Conservation (phyloP, 352 stramenopile genomes). For the Globisporangium radiosum region DNA sequence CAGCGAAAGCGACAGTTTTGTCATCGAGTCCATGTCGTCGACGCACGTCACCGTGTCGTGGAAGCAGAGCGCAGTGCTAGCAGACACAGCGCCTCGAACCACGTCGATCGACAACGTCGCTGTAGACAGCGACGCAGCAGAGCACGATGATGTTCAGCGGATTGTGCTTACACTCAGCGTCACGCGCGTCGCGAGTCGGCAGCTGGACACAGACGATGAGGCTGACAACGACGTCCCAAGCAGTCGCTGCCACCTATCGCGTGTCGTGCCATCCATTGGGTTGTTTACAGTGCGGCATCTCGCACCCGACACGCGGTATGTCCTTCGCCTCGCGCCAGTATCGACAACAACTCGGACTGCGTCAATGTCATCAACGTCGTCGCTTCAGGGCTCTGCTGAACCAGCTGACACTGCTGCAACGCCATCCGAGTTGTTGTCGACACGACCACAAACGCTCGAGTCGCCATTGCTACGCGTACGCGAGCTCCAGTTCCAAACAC, state of each 20-base stretch:
- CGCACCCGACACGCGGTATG: constrained; percentile 38
- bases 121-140: neutral
- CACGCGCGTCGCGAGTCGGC: neutral
- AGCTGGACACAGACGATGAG: neutral
- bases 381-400: too few relatives aligned
- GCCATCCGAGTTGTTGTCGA: too few relatives aligned
- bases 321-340: constrained; percentile 21
- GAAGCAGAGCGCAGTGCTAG: constrained; percentile 4
- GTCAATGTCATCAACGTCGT: too few relatives aligned
- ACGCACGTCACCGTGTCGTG: constrained; percentile 28
- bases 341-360: too few relatives aligned
- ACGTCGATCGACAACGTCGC: neutral
- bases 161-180: constrained; percentile 8
- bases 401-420: neutral
- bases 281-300: constrained; percentile 35
- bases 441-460: neutral
- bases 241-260: constrained; percentile 1
- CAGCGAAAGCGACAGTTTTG: neutral
- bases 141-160: neutral
- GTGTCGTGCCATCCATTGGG: constrained; percentile 27
- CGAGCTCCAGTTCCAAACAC: constrained; percentile 43
- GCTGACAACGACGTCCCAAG: neutral
- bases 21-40: constrained; percentile 23
- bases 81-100: neutral
- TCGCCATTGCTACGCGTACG: neutral